phyloP scores from a whole-genome alignment of 257 asterid genomes.

The Solanum paucissectum region DNA sequence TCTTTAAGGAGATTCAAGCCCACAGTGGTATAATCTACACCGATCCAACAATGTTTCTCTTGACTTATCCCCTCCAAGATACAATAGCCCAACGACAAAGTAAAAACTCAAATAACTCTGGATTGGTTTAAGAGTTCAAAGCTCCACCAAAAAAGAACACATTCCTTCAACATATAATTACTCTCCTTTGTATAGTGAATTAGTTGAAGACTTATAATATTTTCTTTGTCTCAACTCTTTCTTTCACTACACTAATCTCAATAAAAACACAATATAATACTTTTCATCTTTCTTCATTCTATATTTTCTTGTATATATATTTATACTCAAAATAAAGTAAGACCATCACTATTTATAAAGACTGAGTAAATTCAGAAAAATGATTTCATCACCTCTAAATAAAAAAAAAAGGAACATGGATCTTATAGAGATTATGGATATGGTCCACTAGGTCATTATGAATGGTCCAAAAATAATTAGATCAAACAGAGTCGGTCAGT shows the following conservation, averaged over 20 bases:
- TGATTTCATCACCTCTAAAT: not conserved
- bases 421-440: not conserved
- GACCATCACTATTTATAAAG: not conserved
- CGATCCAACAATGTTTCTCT: no score
- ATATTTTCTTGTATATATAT: not conserved
- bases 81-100: not conserved
- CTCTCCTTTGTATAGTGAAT: not conserved
- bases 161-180: not conserved
- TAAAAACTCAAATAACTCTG: no score
- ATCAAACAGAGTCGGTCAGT: no score
- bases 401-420: no score
- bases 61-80: not conserved
- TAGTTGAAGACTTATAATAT: not conserved
- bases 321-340: not conserved
- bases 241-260: not conserved
- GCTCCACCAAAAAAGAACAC: not conserved
- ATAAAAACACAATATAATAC: no score
- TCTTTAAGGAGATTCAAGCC: no score
- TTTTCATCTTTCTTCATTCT: no score
- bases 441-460: no score
- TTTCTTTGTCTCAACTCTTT: not conserved
- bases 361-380: no score
- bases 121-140: not conserved
- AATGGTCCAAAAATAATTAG: not conserved
- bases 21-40: no score